phyloP scores from a whole-genome alignment of 805 yeast species.

The Spencermartinsiella europaea region DNA sequence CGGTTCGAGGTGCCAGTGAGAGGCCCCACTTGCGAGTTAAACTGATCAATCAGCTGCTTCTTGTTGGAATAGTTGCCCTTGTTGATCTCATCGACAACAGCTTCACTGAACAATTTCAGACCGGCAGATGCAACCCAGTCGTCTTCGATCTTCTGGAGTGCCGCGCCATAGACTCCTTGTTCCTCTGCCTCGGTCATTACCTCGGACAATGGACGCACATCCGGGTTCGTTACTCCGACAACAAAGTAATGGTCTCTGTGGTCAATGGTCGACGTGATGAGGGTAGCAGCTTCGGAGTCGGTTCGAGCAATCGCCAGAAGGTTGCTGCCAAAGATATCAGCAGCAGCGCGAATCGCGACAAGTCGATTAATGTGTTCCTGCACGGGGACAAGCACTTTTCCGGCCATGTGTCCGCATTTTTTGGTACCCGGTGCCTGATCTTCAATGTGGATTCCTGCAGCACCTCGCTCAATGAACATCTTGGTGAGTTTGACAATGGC shows the following conservation, averaged over 20 bases:
- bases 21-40: conserved; percentile 67
- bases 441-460: conserved; percentile 98
- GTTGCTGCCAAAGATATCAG: conserved; percentile 87
- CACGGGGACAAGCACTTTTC: conserved; percentile 94
- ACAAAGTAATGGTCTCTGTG: conserved; percentile 90
- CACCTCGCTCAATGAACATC: conserved; percentile 95
- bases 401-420: conserved; percentile 99
- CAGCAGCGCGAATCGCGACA: conserved; percentile 90
- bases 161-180: conserved; percentile 65
- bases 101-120: conserved; percentile 83
- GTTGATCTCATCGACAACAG: conserved; percentile 77
- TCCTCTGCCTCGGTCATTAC: conserved; percentile 79
- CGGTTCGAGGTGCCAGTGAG: conserved; percentile 67
- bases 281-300: conserved; percentile 96
- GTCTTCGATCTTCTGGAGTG: conserved; percentile 66
- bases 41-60: conserved; percentile 55
- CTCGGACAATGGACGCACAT: conserved; percentile 64
- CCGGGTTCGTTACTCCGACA: conserved; percentile 86
- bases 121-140: conserved; percentile 83
- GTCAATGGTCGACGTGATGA: conserved; percentile 90
- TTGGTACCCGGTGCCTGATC: conserved; percentile 99
- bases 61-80: conserved; percentile 57
- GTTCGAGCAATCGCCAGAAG: conserved; percentile 89
- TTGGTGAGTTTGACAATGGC: conserved; percentile 94
- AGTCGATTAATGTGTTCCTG: conserved; percentile 96